phyloP scores from a whole-genome alignment of 225 moss, liverwort and hornwort species.

The Polytrichum formosum region DNA sequence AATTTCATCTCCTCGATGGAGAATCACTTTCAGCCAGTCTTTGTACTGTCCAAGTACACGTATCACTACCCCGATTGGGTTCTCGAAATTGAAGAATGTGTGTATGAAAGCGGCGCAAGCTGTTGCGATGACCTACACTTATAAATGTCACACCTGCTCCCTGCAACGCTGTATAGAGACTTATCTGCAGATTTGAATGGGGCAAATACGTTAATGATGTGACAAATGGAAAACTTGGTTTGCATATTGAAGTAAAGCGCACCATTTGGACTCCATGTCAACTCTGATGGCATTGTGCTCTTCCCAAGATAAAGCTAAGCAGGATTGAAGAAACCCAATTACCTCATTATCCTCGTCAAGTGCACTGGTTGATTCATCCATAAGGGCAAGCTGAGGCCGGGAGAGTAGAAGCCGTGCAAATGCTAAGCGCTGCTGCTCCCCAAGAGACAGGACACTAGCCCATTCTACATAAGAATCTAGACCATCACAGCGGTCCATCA shows the following conservation, averaged over 20 bases:
- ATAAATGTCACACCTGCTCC: slow-evolving; percentile 85
- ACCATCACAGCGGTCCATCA: slow-evolving; percentile 94
- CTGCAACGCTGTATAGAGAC: slow-evolving; percentile 64
- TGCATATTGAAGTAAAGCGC: not conserved
- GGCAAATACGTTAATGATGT: slow-evolving; percentile 3
- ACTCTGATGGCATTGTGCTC: not conserved
- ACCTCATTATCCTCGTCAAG: slow-evolving; percentile 98
- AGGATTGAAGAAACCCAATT: slow-evolving; percentile 3
- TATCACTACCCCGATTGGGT: slow-evolving; percentile 28
- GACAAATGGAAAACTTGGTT: slow-evolving; percentile 3
- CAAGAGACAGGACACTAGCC: slow-evolving; percentile 91
- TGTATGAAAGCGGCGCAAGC: slow-evolving; percentile 68
- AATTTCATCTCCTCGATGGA: slow-evolving; percentile 5
- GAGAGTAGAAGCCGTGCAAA: slow-evolving; percentile 92
- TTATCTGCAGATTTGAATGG: slow-evolving; percentile 47
- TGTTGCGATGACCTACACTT: slow-evolving; percentile 93
- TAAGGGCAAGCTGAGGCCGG: slow-evolving; percentile 78
- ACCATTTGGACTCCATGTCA: not conserved
- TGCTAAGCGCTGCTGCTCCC: slow-evolving; percentile 95
- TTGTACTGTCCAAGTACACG: slow-evolving; percentile 60
- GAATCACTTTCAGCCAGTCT: slow-evolving; percentile 43
- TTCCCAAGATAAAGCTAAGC: not conserved
- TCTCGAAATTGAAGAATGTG: slow-evolving; percentile 60
- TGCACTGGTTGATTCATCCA: slow-evolving; percentile 97
- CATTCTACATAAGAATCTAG: slow-evolving; percentile 93